Evolutionary conservation across 495 filamentous ascomycete genomes (phyloP).

Genomic region (Xylona heveae): DNA sequence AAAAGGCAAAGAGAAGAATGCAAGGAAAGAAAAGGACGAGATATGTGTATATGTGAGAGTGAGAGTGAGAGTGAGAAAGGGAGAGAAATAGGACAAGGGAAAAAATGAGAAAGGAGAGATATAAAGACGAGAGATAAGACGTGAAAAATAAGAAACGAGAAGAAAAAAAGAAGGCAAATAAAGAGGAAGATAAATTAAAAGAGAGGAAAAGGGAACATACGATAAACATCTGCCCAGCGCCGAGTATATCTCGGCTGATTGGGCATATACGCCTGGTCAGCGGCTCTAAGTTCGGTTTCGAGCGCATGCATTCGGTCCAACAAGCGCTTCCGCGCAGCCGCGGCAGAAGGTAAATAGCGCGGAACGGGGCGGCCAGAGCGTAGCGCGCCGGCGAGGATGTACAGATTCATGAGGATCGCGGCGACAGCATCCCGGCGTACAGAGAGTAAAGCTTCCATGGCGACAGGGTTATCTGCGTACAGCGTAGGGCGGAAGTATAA

Average conservation of each 20-base stretch:
- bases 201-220: background rate
- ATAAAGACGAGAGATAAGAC: too few relatives aligned
- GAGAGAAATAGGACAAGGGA: too few relatives aligned
- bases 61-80: too few relatives aligned
- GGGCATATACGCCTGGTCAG: too few relatives aligned
- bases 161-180: too few relatives aligned
- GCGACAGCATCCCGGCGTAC: conserved; percentile 32
- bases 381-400: conserved; percentile 31
- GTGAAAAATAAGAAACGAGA: too few relatives aligned
- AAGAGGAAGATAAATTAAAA: too few relatives aligned
- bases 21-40: too few relatives aligned
- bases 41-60: too few relatives aligned
- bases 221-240: conserved; percentile 26
- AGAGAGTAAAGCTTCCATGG: conserved; percentile 20
- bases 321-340: conserved; percentile 25
- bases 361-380: conserved; percentile 27
- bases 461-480: conserved; percentile 9
- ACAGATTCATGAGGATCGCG: conserved; percentile 33
- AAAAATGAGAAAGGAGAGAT: too few relatives aligned
- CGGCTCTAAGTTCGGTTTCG: too few relatives aligned
- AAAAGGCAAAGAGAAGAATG: too few relatives aligned
- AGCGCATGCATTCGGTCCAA: conserved; percentile 31
- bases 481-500: conserved; percentile 30
- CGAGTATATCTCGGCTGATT: conserved; percentile 1
- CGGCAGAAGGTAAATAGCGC: conserved; percentile 28